A percentile compares a stretch with the other conserved stretches of the same genome.
These are phyloP conservation scores for Neofusicoccum umdonicola DNA, from an alignment of 2,329 filamentous ascomycete genomes.

Conservation along the genomic window DNA sequence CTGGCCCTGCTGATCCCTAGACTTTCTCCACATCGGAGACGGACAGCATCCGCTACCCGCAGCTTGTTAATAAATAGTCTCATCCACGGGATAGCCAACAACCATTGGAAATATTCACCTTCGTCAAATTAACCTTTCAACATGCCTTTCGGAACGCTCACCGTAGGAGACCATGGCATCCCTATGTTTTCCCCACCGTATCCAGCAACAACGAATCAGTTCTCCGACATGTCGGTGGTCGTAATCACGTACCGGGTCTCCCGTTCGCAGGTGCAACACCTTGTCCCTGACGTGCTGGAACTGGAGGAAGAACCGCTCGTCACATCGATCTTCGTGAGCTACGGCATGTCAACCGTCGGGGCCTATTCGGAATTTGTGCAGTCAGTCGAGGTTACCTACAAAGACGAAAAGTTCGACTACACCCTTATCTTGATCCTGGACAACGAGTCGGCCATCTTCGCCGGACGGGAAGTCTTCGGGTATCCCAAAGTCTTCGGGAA, in stretches of 20 bases:
- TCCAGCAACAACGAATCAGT: neutral
- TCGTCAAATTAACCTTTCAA: neutral
- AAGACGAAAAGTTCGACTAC: constrained; percentile 3
- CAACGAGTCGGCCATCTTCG: constrained; percentile 16
- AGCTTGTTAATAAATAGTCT: too few relatives aligned
- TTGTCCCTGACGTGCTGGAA: neutral
- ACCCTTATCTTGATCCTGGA: constrained; percentile 5
- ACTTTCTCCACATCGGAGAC: too few relatives aligned
- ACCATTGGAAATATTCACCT: too few relatives aligned
- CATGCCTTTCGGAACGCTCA: neutral
- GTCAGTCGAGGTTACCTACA: neutral
- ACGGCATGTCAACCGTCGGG: constrained; percentile 12
- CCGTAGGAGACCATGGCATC: neutral
- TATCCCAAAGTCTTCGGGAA: constrained; percentile 15
- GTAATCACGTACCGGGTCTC: neutral
- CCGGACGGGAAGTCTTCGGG: constrained; percentile 9
- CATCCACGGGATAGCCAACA: too few relatives aligned
- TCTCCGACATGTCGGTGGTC: neutral
- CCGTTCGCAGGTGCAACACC: neutral
- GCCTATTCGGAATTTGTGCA: constrained; percentile 13
- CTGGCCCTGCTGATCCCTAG: too few relatives aligned
- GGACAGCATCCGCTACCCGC: too few relatives aligned
- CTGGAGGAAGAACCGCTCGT: neutral
- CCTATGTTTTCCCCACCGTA: neutral
- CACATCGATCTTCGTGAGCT: neutral